Conservation (phyloP, 768 basidiomycete genomes). For the Boletellus ananas region DNA sequence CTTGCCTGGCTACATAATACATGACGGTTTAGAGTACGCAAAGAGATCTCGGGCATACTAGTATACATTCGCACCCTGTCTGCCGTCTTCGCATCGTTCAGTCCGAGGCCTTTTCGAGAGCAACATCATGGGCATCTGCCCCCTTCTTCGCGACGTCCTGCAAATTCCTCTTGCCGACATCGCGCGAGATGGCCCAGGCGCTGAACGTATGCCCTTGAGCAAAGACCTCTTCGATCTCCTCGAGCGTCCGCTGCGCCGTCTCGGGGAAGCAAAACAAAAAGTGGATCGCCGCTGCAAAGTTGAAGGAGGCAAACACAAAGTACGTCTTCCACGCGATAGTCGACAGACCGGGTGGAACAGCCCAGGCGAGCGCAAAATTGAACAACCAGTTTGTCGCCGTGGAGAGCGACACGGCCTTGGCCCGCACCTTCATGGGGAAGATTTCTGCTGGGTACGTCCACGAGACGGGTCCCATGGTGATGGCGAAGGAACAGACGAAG, state of each 20-base stretch:
- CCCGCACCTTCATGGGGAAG: conserved; percentile 65
- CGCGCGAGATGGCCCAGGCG: conserved; percentile 63
- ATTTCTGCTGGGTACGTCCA: conserved; percentile 73
- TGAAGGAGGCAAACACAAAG: conserved; percentile 76
- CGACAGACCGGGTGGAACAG: conserved; percentile 66
- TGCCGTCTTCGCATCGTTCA: no score
- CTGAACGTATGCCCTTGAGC: conserved; percentile 61
- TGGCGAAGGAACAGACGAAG: conserved; percentile 70
- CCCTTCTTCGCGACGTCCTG: conserved; percentile 34
- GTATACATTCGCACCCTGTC: no score
- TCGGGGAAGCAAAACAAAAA: conserved; percentile 80
- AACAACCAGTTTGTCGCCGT: conserved; percentile 56
- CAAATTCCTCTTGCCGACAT: conserved; percentile 61
- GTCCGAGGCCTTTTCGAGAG: conserved; percentile 5
- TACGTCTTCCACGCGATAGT: conserved; percentile 72
- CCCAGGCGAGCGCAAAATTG: conserved; percentile 73
- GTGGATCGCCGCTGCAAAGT: conserved; percentile 67
- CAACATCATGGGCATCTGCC: conserved; percentile 6
- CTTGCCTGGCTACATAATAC: no score
- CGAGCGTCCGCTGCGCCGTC: conserved; percentile 66
- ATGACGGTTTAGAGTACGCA: no score
- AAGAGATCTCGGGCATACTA: no score
- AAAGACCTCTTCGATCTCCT: conserved; percentile 80
- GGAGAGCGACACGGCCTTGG: conserved; percentile 50
- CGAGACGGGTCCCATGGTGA: conserved; percentile 75